Percentiles rank a stretch among this genome's conserved stretches.
phyloP scores from a whole-genome alignment of 768 basidiomycete species.

The Amanita rubescens region DNA sequence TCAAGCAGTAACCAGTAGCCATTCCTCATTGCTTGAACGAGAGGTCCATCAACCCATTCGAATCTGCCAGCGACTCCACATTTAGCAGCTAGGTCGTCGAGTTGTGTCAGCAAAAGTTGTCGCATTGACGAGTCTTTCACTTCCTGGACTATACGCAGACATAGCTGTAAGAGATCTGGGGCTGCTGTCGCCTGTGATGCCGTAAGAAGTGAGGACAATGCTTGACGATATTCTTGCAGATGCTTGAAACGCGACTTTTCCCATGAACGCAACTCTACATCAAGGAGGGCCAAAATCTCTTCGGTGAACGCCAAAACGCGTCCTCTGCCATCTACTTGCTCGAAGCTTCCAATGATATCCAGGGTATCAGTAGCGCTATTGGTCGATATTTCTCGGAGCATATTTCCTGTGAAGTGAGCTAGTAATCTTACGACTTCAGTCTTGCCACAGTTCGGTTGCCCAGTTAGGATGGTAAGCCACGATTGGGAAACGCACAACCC shows the following conservation, averaged over 20 bases:
- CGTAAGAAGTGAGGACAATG: conserved; percentile 3
- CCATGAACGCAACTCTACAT: conserved; percentile 29
- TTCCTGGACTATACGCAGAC: conserved; percentile 1
- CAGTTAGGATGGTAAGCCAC: conserved; percentile 89
- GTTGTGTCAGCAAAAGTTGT: conserved; percentile 13
- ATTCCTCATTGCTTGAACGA: conserved; percentile 75
- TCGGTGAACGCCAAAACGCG: conserved; percentile 32
- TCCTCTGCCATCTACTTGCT: conserved; percentile 67
- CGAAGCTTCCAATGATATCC: conserved; percentile 93
- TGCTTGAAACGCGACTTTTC: background rate
- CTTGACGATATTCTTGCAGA: conserved; percentile 20
- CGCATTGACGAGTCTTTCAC: conserved; percentile 14
- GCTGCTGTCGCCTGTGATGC: background rate
- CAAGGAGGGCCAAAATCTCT: conserved; percentile 30
- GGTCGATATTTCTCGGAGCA: conserved; percentile 66
- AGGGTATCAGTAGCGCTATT: conserved; percentile 87
- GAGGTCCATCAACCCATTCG: conserved; percentile 93
- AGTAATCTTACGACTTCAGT: conserved; percentile 62
- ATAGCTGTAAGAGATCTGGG: conserved; percentile 3
- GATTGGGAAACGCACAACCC: conserved; percentile 64
- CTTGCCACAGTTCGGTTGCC: conserved; percentile 70
- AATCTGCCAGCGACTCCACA: conserved; percentile 48
- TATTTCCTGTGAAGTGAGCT: conserved; percentile 62
- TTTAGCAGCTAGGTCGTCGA: conserved; percentile 16
- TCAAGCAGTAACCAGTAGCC: conserved; percentile 91